Base-by-base conservation (phyloP, 306 rosid genomes). In the Dalbergia oliveri region DNA sequence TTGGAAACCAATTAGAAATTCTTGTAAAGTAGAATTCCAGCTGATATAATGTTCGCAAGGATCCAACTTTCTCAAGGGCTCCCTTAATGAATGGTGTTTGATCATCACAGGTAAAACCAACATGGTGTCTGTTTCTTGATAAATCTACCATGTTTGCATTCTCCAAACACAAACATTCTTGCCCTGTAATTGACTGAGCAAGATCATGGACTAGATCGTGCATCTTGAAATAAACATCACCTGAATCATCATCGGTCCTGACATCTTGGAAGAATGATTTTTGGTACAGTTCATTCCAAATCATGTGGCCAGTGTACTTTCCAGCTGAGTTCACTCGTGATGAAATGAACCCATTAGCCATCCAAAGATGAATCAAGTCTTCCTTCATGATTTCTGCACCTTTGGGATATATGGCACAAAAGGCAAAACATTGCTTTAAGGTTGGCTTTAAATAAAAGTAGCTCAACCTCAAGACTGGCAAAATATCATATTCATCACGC, bases 171-270 rank as follows among this genome's bases (percentile, higher is more conserved):
- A 51, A 2, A 33, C 76, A 71, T 11, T 51, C 75, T 70, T n/a
- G 13, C n/a, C 47, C 75, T 15, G 11, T 50, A 4, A 71, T 11
- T 35, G 76, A 71, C 6, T 47, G 54, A 34, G 45, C 73, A 11
- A 67, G 39, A 44, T 68, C 73, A 19, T 68, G 73, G 57, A 68
- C 19, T 43, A 68, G 37, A 44, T 68, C 57, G 6, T 44, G 73
- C 37, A 68, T 68, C 16, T 44, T 68, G 39, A 68, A 68, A 68
- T 34, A 45, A 21, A 19, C 5, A 4, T 44, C 11, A 12, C 3
- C 18, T 3, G 19, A 19, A 68, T 0, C 16, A 21, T 45, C 34
- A 44, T 44, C 49, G 11, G 11, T 44, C 49, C 49, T 44, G 3
- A 44, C 19, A 21, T 21, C 73, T 68, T 44, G 57, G 49, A 44